Evolutionary conservation across 1,284 basidiomycete genomes (phyloP), one percentile per base, ranked within the genome.

Genomic region (Grifola frondosa): DNA sequence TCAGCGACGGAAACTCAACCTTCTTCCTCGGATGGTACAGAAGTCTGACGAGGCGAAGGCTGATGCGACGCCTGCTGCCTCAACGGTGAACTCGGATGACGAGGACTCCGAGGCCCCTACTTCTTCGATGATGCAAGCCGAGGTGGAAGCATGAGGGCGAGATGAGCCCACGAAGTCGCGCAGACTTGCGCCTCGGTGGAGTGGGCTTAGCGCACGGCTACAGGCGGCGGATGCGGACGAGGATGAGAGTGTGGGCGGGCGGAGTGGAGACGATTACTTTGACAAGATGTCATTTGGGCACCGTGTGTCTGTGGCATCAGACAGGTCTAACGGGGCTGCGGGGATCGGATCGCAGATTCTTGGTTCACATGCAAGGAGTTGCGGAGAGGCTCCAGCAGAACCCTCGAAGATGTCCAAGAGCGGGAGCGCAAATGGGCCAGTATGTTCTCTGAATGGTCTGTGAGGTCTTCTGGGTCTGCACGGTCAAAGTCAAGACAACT

Each of bases 1-100:
- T 17, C 80, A 88, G 63, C 82, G 95, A 22, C 88, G 74, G 66
- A 85, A 80, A 61, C 74, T 98, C 28, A 75, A 88, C 41, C 70
- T 88, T 16, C 67, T 77, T 25, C 83, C 84, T 5, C 72, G 84
- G 20, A 73, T 80, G 6, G 71, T 74, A 50, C n/a, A n/a, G n/a
- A n/a, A n/a, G n/a, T 78, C 80, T 5, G 40, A 77, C 20, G 69
- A 65, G 25, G 63, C 58, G 39, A 65, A 63, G 46, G 67, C 65
- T 15, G 75, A 75, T 33, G 77, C 73, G 0, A 71, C 73, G 4
- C 71, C 71, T 16, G 75, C 72, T 21, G 74, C 74, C 22, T 77
- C 78, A 8, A 79, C 80, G 5, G 68, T 63, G 42, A 66, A 65
- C 24, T 74, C 72, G 13, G 79, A 81, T 17, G 81, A 80, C 17